These are phyloP conservation scores for Aphanomyces stellatus DNA, from an alignment of 352 stramenopile species.

Conservation along the genomic window DNA sequence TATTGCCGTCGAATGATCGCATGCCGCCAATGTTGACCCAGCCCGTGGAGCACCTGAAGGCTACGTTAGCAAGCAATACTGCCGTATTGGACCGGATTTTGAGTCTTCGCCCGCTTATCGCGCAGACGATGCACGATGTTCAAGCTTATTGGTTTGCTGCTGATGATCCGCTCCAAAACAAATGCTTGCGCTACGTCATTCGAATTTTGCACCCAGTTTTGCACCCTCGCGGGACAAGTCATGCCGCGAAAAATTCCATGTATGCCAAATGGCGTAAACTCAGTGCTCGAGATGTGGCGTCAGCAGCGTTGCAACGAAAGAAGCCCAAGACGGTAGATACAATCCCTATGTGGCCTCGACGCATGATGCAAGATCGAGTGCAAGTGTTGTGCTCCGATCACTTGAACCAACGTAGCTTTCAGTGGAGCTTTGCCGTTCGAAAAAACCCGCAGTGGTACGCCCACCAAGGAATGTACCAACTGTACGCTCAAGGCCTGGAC, in stretches of 20 bases:
- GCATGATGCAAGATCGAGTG: conserved; percentile 17
- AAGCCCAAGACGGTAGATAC: not conserved
- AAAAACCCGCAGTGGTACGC: not conserved
- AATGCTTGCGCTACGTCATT: conserved; percentile 1
- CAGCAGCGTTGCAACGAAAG: conserved; percentile 29
- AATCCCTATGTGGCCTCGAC: conserved; percentile 12
- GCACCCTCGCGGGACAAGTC: not conserved
- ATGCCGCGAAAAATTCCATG: not conserved
- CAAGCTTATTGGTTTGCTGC: conserved; percentile 41
- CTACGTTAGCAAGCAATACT: conserved; percentile 25
- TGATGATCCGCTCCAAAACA: not conserved
- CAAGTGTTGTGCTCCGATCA: not conserved
- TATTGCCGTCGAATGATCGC: conserved; percentile 21
- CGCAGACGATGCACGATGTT: conserved; percentile 33
- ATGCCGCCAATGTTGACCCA: conserved; percentile 31
- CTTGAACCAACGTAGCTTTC: conserved; percentile 6
- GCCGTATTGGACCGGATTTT: conserved; percentile 32
- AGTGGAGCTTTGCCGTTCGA: not conserved
- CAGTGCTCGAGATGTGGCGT: conserved; percentile 41
- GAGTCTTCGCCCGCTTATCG: conserved; percentile 33
- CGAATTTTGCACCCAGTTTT: conserved; percentile 1
- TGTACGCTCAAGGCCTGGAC: not conserved
- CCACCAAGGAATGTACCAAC: not conserved
- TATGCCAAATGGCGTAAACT: conserved; percentile 36
- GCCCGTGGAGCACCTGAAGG: conserved; percentile 26